A percentile compares a stretch with the other conserved stretches of the same genome.
Evolutionary conservation across 441 rosid genomes (phyloP).

Genomic region (Raphanus hybrid): DNA sequence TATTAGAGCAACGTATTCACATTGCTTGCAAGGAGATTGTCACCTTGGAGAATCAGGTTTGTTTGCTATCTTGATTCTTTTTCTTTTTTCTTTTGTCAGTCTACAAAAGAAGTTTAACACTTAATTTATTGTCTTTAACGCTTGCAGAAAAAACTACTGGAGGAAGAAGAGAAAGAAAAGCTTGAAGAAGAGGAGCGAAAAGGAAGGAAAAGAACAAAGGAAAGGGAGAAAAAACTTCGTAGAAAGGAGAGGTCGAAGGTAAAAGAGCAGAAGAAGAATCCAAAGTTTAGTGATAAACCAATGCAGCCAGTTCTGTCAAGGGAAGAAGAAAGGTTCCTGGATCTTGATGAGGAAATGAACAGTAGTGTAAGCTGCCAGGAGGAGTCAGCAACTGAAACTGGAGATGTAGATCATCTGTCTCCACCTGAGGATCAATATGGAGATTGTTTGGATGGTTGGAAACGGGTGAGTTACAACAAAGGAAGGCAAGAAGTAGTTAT

Average conservation of each 20-base stretch:
- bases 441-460: conserved; percentile 1
- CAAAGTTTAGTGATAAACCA: conserved; percentile 45
- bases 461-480: neutral
- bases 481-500: neutral
- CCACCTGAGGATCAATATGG: neutral
- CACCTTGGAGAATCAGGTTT: conserved; percentile 93
- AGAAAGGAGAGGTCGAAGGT: conserved; percentile 88
- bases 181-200: conserved; percentile 95
- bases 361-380: conserved; percentile 10
- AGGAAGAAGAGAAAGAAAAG: conserved; percentile 98
- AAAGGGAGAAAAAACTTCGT: conserved; percentile 82
- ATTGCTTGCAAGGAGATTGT: conserved; percentile 97
- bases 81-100: conserved; percentile 15
- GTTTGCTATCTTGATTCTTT: conserved; percentile 4
- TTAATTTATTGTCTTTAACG: conserved; percentile 12
- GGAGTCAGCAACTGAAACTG: neutral
- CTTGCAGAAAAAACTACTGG: conserved; percentile 75
- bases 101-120: neutral
- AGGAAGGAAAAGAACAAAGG: conserved; percentile 84
- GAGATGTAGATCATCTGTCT: neutral
- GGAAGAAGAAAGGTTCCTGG: conserved; percentile 52
- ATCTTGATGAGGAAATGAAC: conserved; percentile 55
- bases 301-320: conserved; percentile 47
- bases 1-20: conserved; percentile 91
- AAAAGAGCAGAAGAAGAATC: conserved; percentile 63